These are phyloP conservation scores for Cronartium quercuum DNA, from an alignment of 1,284 basidiomycete genomes.

Conservation along the genomic window DNA sequence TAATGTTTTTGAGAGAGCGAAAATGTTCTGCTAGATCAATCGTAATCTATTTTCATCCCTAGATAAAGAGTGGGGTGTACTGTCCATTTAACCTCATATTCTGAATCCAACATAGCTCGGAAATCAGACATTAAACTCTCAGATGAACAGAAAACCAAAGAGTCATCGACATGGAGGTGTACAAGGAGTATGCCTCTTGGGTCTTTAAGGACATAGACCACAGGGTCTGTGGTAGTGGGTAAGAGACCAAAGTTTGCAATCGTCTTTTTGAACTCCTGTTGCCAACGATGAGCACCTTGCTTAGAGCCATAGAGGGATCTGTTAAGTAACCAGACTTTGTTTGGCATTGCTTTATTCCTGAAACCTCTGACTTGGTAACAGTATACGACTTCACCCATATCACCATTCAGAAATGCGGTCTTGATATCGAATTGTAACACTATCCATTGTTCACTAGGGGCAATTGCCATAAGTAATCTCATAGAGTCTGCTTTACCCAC, in stretches of 20 bases:
- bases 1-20: conserved; percentile 6
- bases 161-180: conserved; percentile 6
- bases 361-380: no score
- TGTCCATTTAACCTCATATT: no score
- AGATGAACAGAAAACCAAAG: no score
- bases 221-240: neutral
- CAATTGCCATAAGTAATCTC: no score
- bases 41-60: conserved; percentile 1
- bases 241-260: neutral
- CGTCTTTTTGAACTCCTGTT: neutral
- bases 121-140: no score
- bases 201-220: neutral
- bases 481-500: no score
- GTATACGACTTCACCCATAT: no score
- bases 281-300: conserved; percentile 3
- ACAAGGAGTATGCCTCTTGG: neutral
- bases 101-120: no score
- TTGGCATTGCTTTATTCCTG: neutral
- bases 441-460: no score
- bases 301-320: conserved; percentile 13
- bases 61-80: no score
- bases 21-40: neutral
- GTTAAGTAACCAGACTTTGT: neutral
- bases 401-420: no score
- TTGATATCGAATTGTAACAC: conserved; percentile 12